Evolutionary conservation across 2,329 filamentous ascomycete genomes (phyloP), one percentile per base, ranked within the genome.

Genomic region (Microcera coccophila): DNA sequence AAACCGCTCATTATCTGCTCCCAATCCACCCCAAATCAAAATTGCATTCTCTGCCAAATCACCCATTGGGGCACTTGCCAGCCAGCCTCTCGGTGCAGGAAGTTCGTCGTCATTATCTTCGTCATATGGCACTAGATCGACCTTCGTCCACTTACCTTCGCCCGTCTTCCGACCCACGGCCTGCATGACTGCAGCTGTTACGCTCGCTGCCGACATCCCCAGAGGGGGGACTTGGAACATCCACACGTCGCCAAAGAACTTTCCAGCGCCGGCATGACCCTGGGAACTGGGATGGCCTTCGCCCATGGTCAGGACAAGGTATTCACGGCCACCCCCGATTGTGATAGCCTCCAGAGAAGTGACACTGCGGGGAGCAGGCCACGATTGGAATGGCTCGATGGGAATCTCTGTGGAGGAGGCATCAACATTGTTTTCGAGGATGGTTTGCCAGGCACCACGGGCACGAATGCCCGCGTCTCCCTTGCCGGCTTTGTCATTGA

Each of bases 211-310:
- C 12, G 74, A 76, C 69, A 75, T 73, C 43, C 74, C 72, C 36
- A 72, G 61, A 9, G 77, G 72, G 9, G 77, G 79, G 15, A 81
- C 71, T 62, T 81, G 76, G 63, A 81, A 84, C 14, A 74, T 71
- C 82, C 82, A 85, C 15, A 82, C 73, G 57, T 85, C 81, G 48
- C 70, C 64, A 64, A 72, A 74, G 60, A 80, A 82, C 44, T 68
- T 71, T 18, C 75, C 78, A 2, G 75, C 72, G 14, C 64, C 73
- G 15, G 68, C 69, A 52, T 78, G 72, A 20, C 75, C 76, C 2
- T 70, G 61, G 11, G 62, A 55, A 50, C 71, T 74, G 3, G 78
- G 71, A 32, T 68, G 63, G 18, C 67, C 62, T 63, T 84, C 79
- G 34, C 82, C 82, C 49, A 84, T 72, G 35, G 76, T 61, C n/a